A percentile compares a stretch with the other conserved stretches of the same genome.
Evolutionary conservation across 2,329 filamentous ascomycete species (phyloP).

Genomic region (Cercospora zeae-maydis): DNA sequence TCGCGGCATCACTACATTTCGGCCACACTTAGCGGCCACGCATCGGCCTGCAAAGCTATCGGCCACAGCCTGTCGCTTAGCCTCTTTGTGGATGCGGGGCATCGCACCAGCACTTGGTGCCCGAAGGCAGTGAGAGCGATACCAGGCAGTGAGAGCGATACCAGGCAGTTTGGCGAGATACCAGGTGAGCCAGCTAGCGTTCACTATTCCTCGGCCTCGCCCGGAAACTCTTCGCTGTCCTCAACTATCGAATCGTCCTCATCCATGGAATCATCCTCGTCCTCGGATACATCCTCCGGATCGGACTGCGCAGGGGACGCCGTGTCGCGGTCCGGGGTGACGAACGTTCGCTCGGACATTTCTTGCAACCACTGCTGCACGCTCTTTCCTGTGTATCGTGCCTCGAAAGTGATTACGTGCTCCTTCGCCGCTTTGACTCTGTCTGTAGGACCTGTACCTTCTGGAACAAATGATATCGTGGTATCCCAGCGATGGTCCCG

Average conservation of each 20-base stretch:
- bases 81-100: too few species aligned
- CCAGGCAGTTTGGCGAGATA: neutral
- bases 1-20: too few species aligned
- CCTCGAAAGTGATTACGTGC: neutral
- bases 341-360: slow-evolving; percentile 6
- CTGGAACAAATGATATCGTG: neutral
- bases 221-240: neutral
- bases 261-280: neutral
- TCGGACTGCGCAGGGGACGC: neutral
- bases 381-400: slow-evolving; percentile 1
- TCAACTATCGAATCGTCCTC: neutral
- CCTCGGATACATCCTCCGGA: neutral
- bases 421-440: neutral
- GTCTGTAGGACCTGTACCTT: slow-evolving; percentile 5
- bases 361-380: slow-evolving; percentile 13
- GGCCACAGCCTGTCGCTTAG: too few species aligned
- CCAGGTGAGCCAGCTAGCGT: neutral
- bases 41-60: too few species aligned
- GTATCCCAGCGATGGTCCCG: neutral
- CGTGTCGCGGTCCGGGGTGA: slow-evolving; percentile 9
- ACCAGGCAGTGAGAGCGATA: too few species aligned
- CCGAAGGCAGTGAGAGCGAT: too few species aligned
- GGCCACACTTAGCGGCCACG: too few species aligned
- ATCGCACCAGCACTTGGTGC: too few species aligned
- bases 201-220: neutral